Conservation (phyloP, 768 basidiomycete species). For the Rhodotorula graminis region DNA sequence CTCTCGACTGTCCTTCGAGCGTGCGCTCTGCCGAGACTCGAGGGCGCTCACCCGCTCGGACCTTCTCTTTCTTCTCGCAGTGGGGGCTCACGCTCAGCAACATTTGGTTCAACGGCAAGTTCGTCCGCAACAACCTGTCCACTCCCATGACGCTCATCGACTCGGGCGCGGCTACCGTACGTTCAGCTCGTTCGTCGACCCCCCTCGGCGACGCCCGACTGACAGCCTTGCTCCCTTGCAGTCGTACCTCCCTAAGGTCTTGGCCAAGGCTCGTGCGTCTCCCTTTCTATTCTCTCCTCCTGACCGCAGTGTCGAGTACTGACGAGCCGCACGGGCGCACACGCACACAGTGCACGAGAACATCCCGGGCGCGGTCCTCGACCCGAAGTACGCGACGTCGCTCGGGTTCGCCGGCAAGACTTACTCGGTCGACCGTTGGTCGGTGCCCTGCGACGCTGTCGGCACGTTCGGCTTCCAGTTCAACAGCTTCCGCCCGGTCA, state of each 20-base stretch:
- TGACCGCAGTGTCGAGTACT: neutral
- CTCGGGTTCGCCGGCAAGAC: neutral
- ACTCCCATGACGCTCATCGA: neutral
- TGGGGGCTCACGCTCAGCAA: too few relatives aligned
- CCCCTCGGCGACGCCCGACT: too few relatives aligned
- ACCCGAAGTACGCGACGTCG: neutral
- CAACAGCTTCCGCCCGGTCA: too few relatives aligned
- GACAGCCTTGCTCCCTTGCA: neutral
- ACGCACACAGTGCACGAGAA: neutral
- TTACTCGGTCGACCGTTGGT: constrained; percentile 4
- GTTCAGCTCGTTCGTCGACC: neutral
- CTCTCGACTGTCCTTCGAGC: too few relatives aligned
- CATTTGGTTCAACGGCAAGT: too few relatives aligned
- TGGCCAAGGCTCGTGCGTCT: neutral
- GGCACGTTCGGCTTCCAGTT: neutral
- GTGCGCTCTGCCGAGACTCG: neutral
- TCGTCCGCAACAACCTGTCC: too few relatives aligned
- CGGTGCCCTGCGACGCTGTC: constrained; percentile 1
- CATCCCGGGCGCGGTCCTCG: neutral
- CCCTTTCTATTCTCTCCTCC: neutral
- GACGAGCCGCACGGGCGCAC: neutral
- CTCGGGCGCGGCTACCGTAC: neutral
- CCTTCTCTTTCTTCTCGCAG: too few relatives aligned
- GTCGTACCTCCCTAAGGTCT: neutral
- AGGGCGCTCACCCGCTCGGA: too few relatives aligned